These are phyloP conservation scores for Chlamydomonas sphaeroides DNA, from an alignment of 139 green algal species.

Conservation along the genomic window DNA sequence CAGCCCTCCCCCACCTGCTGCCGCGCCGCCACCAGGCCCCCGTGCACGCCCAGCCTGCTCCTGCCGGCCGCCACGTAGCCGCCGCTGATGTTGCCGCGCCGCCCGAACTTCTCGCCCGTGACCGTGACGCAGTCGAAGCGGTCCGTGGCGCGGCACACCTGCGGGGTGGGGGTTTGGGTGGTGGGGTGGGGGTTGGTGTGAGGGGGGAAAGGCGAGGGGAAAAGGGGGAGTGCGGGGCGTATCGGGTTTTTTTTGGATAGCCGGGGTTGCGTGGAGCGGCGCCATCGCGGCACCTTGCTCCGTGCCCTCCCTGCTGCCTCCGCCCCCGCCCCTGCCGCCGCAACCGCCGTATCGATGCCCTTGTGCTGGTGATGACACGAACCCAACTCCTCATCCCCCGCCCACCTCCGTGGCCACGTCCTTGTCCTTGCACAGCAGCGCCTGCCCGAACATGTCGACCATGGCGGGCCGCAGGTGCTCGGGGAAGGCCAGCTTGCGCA, in stretches of 20 bases:
- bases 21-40: background rate
- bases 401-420: conserved; percentile 67
- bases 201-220: no score
- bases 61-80: conserved; percentile 2
- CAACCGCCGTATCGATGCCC: no score
- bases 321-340: no score
- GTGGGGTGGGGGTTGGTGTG: background rate
- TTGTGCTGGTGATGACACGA: no score
- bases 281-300: no score
- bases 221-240: background rate
- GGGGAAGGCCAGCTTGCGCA: conserved; percentile 80
- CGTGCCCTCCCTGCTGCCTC: no score
- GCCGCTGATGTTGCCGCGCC: conserved; percentile 40
- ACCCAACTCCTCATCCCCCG: no score
- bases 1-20: no score
- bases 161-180: background rate
- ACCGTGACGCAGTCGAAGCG: conserved; percentile 92
- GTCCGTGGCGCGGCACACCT: conserved; percentile 20
- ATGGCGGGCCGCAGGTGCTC: conserved; percentile 70
- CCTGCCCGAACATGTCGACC: conserved; percentile 81
- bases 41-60: background rate
- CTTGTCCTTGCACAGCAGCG: conserved; percentile 75
- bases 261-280: no score
- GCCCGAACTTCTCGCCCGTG: conserved; percentile 80
- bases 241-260: no score